Percentiles rank a stretch among this genome's conserved stretches.
These are phyloP conservation scores for Geotrichum australiense DNA, from an alignment of 1,139 yeast genomes.

Conservation along the genomic window DNA sequence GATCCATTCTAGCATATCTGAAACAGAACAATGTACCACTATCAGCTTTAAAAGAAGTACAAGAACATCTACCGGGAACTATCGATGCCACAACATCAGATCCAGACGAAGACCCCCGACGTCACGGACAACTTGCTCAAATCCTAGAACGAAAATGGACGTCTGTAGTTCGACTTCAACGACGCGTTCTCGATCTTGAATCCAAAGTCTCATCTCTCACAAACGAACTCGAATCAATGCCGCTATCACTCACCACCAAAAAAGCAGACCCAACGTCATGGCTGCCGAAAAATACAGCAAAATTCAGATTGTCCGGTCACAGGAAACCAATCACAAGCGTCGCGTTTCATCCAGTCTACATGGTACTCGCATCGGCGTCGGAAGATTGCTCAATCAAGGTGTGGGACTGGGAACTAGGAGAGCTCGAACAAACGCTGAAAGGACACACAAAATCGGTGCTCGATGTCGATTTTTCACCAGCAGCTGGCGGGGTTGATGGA, in stretches of 20 bases:
- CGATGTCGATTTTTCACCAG: constrained; percentile 42
- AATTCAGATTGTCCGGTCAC: constrained; percentile 47
- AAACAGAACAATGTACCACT: constrained; percentile 21
- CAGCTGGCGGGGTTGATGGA: constrained; percentile 20
- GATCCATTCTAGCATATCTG: constrained; percentile 31
- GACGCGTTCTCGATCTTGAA: constrained; percentile 55
- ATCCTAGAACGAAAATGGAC: constrained; percentile 83
- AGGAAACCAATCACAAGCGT: constrained; percentile 55
- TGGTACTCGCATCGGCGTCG: constrained; percentile 60
- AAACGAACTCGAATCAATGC: constrained; percentile 39
- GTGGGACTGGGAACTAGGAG: constrained; percentile 69
- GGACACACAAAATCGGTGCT: constrained; percentile 77
- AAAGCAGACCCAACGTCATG: constrained; percentile 43
- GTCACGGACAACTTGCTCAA: not conserved
- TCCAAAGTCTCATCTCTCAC: constrained; percentile 40
- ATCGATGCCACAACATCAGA: not conserved
- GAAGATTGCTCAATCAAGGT: constrained; percentile 67
- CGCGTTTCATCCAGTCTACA: constrained; percentile 66
- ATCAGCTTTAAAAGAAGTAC: constrained; percentile 13
- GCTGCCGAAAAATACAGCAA: constrained; percentile 58
- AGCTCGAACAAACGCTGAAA: constrained; percentile 59
- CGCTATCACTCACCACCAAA: constrained; percentile 22
- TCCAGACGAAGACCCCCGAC: constrained; percentile 2
- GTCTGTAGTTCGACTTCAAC: constrained; percentile 73
- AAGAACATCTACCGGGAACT: constrained; percentile 6